Conservation (phyloP, 2,329 filamentous ascomycete species). For the Dryadomyces quercivorus region DNA sequence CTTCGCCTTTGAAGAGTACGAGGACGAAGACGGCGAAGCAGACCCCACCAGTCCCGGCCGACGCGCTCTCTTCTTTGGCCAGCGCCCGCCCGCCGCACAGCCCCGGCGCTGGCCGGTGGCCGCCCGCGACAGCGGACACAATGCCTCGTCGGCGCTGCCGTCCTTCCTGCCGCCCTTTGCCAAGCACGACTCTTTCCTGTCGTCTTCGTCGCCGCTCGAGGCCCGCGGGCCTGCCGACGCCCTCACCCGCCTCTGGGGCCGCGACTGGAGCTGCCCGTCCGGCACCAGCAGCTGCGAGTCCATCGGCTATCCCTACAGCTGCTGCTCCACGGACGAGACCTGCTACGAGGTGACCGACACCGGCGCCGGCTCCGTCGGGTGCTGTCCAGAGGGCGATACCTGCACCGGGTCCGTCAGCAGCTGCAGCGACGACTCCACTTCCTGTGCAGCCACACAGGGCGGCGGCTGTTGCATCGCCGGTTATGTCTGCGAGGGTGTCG, state of each 20-base stretch:
- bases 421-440: constrained; percentile 51
- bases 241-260: constrained; percentile 36
- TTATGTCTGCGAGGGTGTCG: constrained; percentile 55
- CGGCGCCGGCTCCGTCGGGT: constrained; percentile 57
- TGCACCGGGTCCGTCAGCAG: constrained; percentile 51
- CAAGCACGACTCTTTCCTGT: constrained; percentile 18
- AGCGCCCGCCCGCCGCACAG: neutral
- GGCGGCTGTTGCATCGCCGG: constrained; percentile 68
- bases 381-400: constrained; percentile 53
- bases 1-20: constrained; percentile 25
- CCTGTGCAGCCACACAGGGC: constrained; percentile 52
- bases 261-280: constrained; percentile 53
- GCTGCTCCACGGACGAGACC: constrained; percentile 53
- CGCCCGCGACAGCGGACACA: neutral
- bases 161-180: constrained; percentile 38
- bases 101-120: neutral
- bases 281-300: constrained; percentile 52
- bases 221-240: constrained; percentile 25
- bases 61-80: neutral
- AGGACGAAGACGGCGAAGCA: neutral
- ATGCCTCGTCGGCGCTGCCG: neutral
- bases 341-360: constrained; percentile 55
- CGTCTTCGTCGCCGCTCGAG: neutral
- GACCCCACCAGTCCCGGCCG: neutral
- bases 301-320: constrained; percentile 58